Evolutionary conservation across 257 asterid species (phyloP), one percentile per base, ranked within the genome.

Genomic region (Solanum stenotomum): DNA sequence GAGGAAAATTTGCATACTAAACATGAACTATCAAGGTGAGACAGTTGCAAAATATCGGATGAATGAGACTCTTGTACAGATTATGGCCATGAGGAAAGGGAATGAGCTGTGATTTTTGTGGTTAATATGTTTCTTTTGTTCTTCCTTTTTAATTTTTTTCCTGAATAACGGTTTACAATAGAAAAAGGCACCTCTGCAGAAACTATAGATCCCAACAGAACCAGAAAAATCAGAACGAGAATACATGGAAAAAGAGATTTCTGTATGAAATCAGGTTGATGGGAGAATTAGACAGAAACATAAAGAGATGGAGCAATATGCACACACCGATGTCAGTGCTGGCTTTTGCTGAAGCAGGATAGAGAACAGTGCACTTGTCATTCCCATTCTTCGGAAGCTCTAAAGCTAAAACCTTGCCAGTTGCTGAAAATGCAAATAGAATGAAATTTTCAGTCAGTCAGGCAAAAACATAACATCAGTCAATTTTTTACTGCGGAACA

Each of bases 301-400:
- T 49, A 46, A 70, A 37, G 68, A 71, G 70, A 63, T 15, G 56
- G 84, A 74, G 27, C 23, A 84, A 37, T 85, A 35, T 67, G 38
- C 72, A 88, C 94, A 83, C 84, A 97, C 99, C 98, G 81, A 97
- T 95, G 75, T 97, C 99, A 88, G 87, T 84, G 92, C 98, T 85
- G 88, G 99, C 99, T 93, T 97, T 97, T 75, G 94, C 98, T 88
- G 99, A 97, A 91, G 99, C 99, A 88, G 99, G 99, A 91, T 97
- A 97, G 87, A 97, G 90, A 85, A 95, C 99, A 27, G 94, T 92
- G 90, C 97, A 94, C 86, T 86, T 92, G 88, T 89, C 86, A 65
- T 92, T 91, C 11, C 95, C 93, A 86, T 44, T 61, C 86, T 92
- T 90, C 6, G 99, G 99, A 90, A 97, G 99, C 89, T 97, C 99